A percentile compares a stretch with the other conserved stretches of the same genome.
These are phyloP conservation scores for Spathaspora gorwiae DNA, from an alignment of 805 yeast species.

Conservation along the genomic window DNA sequence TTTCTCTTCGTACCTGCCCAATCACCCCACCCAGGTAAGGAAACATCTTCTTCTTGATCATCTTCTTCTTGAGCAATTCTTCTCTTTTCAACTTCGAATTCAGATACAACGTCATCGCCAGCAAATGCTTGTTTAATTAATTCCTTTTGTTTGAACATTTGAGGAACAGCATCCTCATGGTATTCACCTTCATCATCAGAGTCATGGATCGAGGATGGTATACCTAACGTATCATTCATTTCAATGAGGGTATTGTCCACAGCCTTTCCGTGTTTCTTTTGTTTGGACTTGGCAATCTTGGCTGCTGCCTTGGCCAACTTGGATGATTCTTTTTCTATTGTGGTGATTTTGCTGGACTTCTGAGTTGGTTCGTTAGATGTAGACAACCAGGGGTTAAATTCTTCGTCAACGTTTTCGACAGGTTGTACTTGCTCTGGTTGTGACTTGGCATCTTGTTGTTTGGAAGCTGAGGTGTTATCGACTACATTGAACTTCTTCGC, in stretches of 20 bases:
- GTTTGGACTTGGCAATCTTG: constrained; percentile 33
- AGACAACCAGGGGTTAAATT: constrained; percentile 36
- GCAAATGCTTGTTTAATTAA: constrained; percentile 91
- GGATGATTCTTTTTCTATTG: constrained; percentile 35
- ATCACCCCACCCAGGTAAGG: constrained; percentile 96
- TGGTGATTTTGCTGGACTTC: constrained; percentile 26
- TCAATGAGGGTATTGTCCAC: constrained; percentile 37
- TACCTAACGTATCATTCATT: constrained; percentile 49
- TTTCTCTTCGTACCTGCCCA: constrained; percentile 73
- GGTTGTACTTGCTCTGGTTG: constrained; percentile 1
- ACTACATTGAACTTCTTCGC: constrained; percentile 18
- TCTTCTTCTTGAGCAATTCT: constrained; percentile 69
- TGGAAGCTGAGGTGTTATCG: constrained; percentile 6
- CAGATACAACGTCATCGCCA: constrained; percentile 87
- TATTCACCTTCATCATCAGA: constrained; percentile 29
- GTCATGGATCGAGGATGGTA: constrained; percentile 18
- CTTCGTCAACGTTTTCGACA: constrained; percentile 10
- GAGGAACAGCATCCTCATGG: constrained; percentile 15
- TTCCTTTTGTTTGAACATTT: constrained; percentile 72
- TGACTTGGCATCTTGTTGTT: not conserved
- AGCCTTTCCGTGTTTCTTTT: constrained; percentile 18
- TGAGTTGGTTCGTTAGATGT: constrained; percentile 14
- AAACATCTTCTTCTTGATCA: constrained; percentile 78
- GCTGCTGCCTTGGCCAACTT: constrained; percentile 35
- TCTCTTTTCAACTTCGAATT: constrained; percentile 75